Conservation (phyloP, 257 asterid species). For the Rehmannia glutinosa region DNA sequence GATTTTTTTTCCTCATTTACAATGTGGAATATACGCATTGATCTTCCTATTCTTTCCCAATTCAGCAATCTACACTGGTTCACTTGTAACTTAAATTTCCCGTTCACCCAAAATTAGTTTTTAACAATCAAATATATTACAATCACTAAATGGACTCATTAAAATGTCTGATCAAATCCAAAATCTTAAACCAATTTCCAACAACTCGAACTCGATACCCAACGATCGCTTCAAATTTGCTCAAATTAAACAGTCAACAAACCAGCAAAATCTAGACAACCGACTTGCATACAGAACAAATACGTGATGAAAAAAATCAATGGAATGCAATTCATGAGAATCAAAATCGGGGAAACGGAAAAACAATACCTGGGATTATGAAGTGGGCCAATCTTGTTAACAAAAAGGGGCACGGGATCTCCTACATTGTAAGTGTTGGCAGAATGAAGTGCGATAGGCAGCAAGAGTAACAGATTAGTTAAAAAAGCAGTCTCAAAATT, state of each 20-base stretch:
- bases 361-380: conserved; percentile 71
- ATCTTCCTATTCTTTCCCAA: too few relatives aligned
- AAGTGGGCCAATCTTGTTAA: conserved; percentile 77
- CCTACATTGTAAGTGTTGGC: conserved; percentile 59
- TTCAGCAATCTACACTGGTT: too few relatives aligned
- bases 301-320: neutral
- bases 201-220: neutral
- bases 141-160: neutral
- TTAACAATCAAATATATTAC: too few relatives aligned
- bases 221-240: neutral
- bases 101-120: too few relatives aligned
- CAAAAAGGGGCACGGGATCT: conserved; percentile 70
- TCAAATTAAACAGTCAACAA: neutral
- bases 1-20: too few relatives aligned
- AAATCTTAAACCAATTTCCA: neutral
- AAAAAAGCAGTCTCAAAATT: conserved; percentile 16
- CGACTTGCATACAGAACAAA: neutral
- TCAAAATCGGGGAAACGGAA: neutral
- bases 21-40: too few relatives aligned
- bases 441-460: conserved; percentile 21
- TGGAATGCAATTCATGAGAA: neutral
- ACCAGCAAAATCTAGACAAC: neutral
- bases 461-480: conserved; percentile 21
- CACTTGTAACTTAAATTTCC: too few relatives aligned
- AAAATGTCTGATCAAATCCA: neutral